Evolutionary conservation across 352 stramenopile species (phyloP).

Genomic region (Globisporangium alternatum): DNA sequence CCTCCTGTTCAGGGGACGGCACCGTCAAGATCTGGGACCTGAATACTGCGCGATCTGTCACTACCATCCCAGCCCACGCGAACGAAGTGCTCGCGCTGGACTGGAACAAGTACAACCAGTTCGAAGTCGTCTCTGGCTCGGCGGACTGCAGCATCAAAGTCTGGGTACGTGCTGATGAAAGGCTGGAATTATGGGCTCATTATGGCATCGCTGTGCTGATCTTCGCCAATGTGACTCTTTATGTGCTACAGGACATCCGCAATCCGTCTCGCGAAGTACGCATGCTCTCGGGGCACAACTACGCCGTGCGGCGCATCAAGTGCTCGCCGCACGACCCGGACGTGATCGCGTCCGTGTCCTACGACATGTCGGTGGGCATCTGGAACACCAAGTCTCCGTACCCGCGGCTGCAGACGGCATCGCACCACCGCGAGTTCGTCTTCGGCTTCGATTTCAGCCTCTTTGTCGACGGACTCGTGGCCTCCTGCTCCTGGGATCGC

Average conservation of each 20-base stretch:
- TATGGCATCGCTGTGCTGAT: too few species aligned
- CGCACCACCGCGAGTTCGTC: conserved; percentile 87
- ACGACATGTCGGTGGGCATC: conserved; percentile 89
- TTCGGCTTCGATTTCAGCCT: conserved; percentile 85
- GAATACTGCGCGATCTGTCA: conserved; percentile 42
- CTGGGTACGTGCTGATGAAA: conserved; percentile 42
- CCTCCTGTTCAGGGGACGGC: conserved; percentile 77
- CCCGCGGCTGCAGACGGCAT: conserved; percentile 65
- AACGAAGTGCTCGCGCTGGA: conserved; percentile 87
- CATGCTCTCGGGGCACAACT: conserved; percentile 75
- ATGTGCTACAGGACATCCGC: conserved; percentile 59
- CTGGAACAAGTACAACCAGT: conserved; percentile 93
- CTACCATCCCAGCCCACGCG: conserved; percentile 66
- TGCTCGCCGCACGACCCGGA: conserved; percentile 81
- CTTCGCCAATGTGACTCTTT: not conserved
- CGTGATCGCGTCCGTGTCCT: conserved; percentile 82
- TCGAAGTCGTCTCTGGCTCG: conserved; percentile 83
- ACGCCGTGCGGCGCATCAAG: conserved; percentile 80
- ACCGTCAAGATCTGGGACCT: conserved; percentile 83
- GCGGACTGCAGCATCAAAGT: conserved; percentile 83
- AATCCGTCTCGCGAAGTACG: conserved; percentile 66
- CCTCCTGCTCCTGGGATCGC: conserved; percentile 79
- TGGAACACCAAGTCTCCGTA: conserved; percentile 87
- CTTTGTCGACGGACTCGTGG: conserved; percentile 74
- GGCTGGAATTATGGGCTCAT: too few species aligned